phyloP scores from a whole-genome alignment of 2,329 filamentous ascomycete species.

The Eutypa lata region DNA sequence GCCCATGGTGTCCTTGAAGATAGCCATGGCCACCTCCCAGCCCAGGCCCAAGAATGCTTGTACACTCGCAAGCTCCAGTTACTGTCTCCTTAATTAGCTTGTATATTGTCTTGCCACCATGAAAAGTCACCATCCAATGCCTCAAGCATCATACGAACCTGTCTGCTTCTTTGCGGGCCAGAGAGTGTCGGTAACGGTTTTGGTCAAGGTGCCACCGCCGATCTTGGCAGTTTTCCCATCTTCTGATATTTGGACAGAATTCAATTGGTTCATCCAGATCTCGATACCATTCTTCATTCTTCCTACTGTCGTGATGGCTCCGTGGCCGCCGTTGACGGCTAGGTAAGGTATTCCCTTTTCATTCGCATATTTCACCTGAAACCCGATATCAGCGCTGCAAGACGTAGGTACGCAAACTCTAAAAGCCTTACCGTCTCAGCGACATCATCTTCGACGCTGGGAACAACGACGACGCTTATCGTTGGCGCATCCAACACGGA shows the following conservation, averaged over 20 bases:
- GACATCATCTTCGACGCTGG: conserved; percentile 46
- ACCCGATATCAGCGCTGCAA: not conserved
- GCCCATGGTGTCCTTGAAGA: conserved; percentile 6
- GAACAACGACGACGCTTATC: conserved; percentile 44
- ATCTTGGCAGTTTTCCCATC: conserved; percentile 35
- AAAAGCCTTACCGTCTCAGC: conserved; percentile 39
- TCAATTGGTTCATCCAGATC: conserved; percentile 37
- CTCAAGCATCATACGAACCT: conserved; percentile 16
- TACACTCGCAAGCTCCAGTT: conserved; percentile 13
- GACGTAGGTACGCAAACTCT: not conserved
- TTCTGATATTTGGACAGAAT: conserved; percentile 29
- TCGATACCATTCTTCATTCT: conserved; percentile 37
- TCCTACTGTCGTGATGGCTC: conserved; percentile 34
- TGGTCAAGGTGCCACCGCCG: conserved; percentile 36
- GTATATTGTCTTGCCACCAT: not conserved
- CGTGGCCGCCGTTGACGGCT: conserved; percentile 37
- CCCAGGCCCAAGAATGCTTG: conserved; percentile 7
- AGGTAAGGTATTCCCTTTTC: conserved; percentile 34
- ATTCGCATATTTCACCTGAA: conserved; percentile 40
- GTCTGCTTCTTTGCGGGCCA: conserved; percentile 41
- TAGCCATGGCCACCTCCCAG: conserved; percentile 12
- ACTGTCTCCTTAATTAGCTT: not conserved
- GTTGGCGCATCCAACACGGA: conserved; percentile 40
- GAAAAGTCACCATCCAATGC: not conserved
- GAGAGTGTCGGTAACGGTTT: conserved; percentile 33